A percentile compares a stretch with the other conserved stretches of the same genome.
These are phyloP conservation scores for Diaporthe ilicicola DNA, from an alignment of 2,329 filamentous ascomycete genomes.

Conservation along the genomic window DNA sequence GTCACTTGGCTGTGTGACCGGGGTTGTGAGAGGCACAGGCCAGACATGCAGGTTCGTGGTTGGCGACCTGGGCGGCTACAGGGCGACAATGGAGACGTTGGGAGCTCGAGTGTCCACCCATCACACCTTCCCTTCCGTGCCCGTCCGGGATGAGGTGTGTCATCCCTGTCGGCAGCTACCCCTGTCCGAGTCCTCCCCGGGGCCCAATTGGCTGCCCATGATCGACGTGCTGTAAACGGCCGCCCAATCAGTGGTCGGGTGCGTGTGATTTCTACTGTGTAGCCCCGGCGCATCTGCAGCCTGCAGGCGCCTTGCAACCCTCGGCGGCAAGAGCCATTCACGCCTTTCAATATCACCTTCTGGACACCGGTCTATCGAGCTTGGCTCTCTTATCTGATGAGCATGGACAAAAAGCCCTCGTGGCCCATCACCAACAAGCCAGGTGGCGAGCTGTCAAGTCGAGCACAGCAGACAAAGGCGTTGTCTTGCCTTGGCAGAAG, in stretches of 20 bases:
- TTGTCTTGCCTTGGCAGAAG: background rate
- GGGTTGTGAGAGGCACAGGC: background rate
- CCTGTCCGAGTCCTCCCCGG: background rate
- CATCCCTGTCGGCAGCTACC: conserved; percentile 8
- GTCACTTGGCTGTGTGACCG: conserved; percentile 7
- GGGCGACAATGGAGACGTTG: conserved; percentile 17
- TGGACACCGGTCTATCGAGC: background rate
- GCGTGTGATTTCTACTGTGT: conserved; percentile 28
- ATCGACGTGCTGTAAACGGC: background rate
- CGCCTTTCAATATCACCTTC: background rate
- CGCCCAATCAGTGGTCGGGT: conserved; percentile 28
- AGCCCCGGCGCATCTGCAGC: conserved; percentile 28
- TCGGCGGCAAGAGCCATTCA: conserved; percentile 23
- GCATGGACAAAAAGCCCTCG: background rate
- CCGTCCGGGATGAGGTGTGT: conserved; percentile 18
- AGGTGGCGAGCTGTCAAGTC: background rate
- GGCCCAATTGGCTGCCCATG: conserved; percentile 12
- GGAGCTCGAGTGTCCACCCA: conserved; percentile 12
- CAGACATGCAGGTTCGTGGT: conserved; percentile 23
- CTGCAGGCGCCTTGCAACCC: conserved; percentile 24
- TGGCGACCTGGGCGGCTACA: conserved; percentile 31
- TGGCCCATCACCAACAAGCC: background rate
- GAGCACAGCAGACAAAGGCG: background rate
- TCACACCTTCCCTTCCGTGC: conserved; percentile 1
- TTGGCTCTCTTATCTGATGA: background rate